Evolutionary conservation across 495 filamentous ascomycete species (phyloP).

Genomic region (Neurospora cerealis): DNA sequence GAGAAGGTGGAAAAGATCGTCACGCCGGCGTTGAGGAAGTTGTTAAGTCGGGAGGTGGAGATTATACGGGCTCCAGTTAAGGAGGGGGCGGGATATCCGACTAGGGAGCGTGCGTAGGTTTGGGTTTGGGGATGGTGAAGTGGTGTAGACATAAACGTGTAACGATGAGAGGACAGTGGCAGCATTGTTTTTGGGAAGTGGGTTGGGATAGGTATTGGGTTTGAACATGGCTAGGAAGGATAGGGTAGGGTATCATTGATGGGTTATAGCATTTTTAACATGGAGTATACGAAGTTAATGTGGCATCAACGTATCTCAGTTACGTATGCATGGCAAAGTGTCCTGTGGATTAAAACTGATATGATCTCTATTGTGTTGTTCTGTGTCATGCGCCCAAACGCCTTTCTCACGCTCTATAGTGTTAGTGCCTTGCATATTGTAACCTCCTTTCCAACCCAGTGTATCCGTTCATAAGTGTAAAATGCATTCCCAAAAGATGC

Average conservation of each 20-base stretch:
- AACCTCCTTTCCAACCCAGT: background rate
- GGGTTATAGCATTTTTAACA: background rate
- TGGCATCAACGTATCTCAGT: background rate
- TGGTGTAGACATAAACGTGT: background rate
- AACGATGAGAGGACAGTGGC: background rate
- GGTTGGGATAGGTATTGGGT: background rate
- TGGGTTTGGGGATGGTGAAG: background rate
- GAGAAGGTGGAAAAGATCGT: constrained; percentile 51
- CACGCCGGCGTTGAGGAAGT: constrained; percentile 64
- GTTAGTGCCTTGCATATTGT: background rate
- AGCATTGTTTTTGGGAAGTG: background rate
- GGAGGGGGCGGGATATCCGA: constrained; percentile 25
- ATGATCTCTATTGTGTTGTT: background rate
- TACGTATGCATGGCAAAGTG: too few species aligned
- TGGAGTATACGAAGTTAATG: background rate
- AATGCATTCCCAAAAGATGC: background rate
- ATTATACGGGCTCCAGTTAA: constrained; percentile 43
- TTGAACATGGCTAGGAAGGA: background rate
- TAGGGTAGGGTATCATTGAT: background rate
- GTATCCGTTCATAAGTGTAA: background rate
- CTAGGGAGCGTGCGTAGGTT: background rate
- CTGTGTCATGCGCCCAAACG: background rate
- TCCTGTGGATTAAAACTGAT: background rate
- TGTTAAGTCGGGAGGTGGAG: constrained; percentile 66
- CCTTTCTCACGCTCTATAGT: background rate